These are phyloP conservation scores for Dendrobium catenatum DNA, from an alignment of 106 monocot species.

Conservation along the genomic window DNA sequence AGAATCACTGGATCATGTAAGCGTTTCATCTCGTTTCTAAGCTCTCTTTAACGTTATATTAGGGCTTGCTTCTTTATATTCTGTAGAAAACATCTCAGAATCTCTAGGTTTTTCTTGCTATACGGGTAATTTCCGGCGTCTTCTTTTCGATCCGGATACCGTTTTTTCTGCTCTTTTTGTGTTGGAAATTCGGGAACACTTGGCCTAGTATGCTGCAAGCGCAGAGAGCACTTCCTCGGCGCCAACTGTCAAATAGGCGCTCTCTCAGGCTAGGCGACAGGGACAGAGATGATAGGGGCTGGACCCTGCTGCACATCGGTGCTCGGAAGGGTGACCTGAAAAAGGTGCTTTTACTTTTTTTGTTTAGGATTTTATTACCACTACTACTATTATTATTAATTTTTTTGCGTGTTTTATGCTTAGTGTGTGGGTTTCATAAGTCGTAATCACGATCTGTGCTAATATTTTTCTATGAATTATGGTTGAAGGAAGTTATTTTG, in stretches of 20 bases:
- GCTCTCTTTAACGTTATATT: conserved; percentile 1
- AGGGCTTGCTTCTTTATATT: background rate
- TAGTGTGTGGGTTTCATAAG: background rate
- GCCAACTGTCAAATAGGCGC: conserved; percentile 20
- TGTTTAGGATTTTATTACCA: background rate
- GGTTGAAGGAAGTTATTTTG: background rate
- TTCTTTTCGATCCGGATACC: background rate
- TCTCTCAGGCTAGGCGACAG: conserved; percentile 17
- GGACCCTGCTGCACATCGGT: conserved; percentile 60
- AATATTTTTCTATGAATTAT: background rate
- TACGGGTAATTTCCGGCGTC: conserved; percentile 1
- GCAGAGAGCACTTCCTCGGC: conserved; percentile 8
- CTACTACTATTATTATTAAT: background rate
- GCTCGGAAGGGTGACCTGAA: conserved; percentile 66
- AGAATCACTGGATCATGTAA: conserved; percentile 24
- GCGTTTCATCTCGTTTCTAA: conserved; percentile 5
- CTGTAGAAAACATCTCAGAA: background rate
- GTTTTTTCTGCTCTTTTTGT: background rate
- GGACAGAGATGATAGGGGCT: conserved; percentile 60
- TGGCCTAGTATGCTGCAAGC: conserved; percentile 26
- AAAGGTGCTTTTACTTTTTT: conserved; percentile 26
- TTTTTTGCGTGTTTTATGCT: background rate
- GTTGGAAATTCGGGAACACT: background rate
- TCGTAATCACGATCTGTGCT: background rate
- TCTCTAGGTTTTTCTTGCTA: background rate